Conservation (phyloP, 78 protist genomes). For the Bigelowiella natans region DNA sequence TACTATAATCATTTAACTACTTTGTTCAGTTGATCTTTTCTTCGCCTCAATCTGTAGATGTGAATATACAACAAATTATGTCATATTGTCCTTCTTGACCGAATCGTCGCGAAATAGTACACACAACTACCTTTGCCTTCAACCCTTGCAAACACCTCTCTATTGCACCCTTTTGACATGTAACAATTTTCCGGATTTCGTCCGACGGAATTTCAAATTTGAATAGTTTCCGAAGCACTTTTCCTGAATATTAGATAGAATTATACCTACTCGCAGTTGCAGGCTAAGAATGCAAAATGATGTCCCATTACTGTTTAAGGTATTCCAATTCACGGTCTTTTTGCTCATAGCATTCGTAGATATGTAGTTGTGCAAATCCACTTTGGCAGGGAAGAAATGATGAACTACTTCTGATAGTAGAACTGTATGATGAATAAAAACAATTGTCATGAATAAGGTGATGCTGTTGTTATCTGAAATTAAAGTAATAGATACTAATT, state of each 20-base stretch:
- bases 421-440: not conserved
- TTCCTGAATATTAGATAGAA: not conserved
- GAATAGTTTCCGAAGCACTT: not conserved
- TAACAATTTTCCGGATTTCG: not conserved
- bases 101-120: too few relatives aligned
- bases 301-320: constrained; percentile 24
- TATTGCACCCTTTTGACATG: too few relatives aligned
- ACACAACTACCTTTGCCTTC: too few relatives aligned
- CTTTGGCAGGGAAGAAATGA: constrained; percentile 34
- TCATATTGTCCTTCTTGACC: too few relatives aligned
- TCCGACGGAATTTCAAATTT: not conserved
- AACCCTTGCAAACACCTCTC: too few relatives aligned
- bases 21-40: too few relatives aligned
- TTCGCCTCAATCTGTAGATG: too few relatives aligned
- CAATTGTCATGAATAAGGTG: not conserved
- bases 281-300: too few relatives aligned
- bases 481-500: too few relatives aligned
- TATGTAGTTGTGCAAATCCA: constrained; percentile 65
- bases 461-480: not conserved
- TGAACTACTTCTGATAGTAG: constrained; percentile 39
- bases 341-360: constrained; percentile 25
- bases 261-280: too few relatives aligned
- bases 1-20: too few relatives aligned
- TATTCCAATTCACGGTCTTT: constrained; percentile 55
- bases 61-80: too few relatives aligned